Base-by-base conservation (phyloP, 306 rosid genomes). In the Fagus sylvatica region DNA sequence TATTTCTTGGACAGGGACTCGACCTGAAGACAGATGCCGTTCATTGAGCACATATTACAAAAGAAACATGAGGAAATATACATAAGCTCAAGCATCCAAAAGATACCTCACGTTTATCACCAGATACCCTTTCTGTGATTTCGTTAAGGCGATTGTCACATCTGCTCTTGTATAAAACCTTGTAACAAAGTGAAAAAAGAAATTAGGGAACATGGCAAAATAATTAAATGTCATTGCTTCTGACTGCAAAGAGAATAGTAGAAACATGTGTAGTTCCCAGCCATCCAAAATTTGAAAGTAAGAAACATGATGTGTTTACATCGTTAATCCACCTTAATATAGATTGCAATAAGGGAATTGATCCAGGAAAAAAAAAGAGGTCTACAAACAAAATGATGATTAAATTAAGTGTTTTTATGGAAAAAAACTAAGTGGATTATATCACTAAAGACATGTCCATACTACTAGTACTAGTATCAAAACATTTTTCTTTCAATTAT, bases 101-200 rank as follows among this genome's bases (percentile, higher is more conserved):
- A 71, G 42, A 81, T 90, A 96, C 99, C 97, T 93, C 98, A 4
- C 77, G 96, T 76, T 81, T 91, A 77, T 93, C 99, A 39, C 92
- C 77, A 43, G 90, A 87, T 76, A 88, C 84, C 81, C 98, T 88
- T 85, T 93, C 98, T 65, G 87, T 78, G 53, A 93, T 82, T 93
- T 96, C 99, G 56, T 96, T 96, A 60, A 96, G 86, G 64, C 96
- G 91, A 72, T 90, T 93, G 90, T 93, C 99, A 82, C 99, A 96
- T 87, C 98, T 91, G 86, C 99, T 96, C 88, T 96, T 96, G 91
- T 93, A 93, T 69, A 96, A 85, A 77, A 96, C 91, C 99, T 96
- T 87, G 75, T 17, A 81, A 60, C 76, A 67, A 73, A 69, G 54
- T 78, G 56, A 39, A 34, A 74, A 82, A 43, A 55, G 55, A 69